Evolutionary conservation across 2,329 filamentous ascomycete genomes (phyloP), one percentile per base, ranked within the genome.

Genomic region (Talaromyces sp.): DNA sequence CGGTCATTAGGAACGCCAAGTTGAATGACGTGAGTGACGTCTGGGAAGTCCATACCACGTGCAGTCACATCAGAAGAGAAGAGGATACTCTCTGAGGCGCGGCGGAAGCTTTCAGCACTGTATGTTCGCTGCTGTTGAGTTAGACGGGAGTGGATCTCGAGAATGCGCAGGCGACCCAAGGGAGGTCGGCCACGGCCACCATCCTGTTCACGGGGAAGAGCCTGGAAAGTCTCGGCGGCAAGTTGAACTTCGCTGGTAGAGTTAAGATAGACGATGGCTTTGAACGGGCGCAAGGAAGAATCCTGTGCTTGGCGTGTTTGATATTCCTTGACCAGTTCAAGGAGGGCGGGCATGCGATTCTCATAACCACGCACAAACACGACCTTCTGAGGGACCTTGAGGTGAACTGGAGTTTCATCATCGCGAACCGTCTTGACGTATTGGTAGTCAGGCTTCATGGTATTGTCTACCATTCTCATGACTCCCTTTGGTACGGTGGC

Each of bases 231-330:
- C 14, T 81, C 77, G 17, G 80, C 76, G 19, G 85, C 84, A 43
- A 91, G 77, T 52, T 86, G 80, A 40, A 91, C 89, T 58, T 88
- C 81, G 20, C 84, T 82, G 1, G 89, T 95, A 19, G 88, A 90
- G 65, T 89, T 89, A 70, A 93, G 88, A 77, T 96, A 99, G 37
- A 96, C 78, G 55, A 99, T 95, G n/a, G 91, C 90, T 80, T 99
- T 99, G 83, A 97, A 97, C 0, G 90, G 89, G 75, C 57, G 72
- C 66, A 57, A 70, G 62, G 62, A 74, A 51, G 55, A 70, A 47
- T 74, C 70, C 14, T 64, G 45, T 36, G 62, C 64, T 17, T 75
- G 69, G 20, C 76, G 74, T 27, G 78, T 62, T n/a, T 80, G 71
- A 62, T 88, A 85, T 32, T 82, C 81, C 49, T 86, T 76, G 42